phyloP scores from a whole-genome alignment of 306 rosid species.

The Senna tora region DNA sequence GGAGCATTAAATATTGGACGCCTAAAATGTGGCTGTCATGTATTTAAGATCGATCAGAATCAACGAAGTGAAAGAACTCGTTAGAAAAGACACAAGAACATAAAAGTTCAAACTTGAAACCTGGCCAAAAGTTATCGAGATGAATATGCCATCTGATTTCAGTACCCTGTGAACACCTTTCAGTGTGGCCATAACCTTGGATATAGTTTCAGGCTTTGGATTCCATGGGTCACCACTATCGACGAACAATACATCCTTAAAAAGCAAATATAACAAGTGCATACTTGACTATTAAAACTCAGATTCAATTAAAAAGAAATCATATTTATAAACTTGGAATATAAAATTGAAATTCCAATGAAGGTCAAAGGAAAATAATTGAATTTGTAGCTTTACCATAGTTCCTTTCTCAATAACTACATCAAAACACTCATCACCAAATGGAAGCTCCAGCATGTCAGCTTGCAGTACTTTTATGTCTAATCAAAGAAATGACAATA shows the following conservation, averaged over 20 bases:
- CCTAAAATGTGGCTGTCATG: conserved; percentile 87
- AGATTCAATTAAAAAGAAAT: background rate
- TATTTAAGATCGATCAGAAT: conserved; percentile 41
- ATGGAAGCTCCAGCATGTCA: conserved; percentile 95
- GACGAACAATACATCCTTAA: conserved; percentile 95
- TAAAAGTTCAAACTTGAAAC: conserved; percentile 46
- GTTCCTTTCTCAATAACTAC: conserved; percentile 96
- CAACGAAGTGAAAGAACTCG: conserved; percentile 10
- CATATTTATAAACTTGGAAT: conserved; percentile 24
- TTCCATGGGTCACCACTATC: conserved; percentile 97
- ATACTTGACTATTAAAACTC: conserved; percentile 25
- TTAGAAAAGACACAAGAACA: conserved; percentile 15
- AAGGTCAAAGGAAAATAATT: conserved; percentile 34
- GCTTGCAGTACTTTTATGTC: conserved; percentile 92
- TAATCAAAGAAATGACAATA: conserved; percentile 47
- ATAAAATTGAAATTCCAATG: conserved; percentile 32
- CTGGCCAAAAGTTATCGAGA: conserved; percentile 96
- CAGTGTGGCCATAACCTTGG: conserved; percentile 80
- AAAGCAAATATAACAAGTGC: conserved; percentile 36
- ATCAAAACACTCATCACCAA: conserved; percentile 77
- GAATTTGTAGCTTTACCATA: conserved; percentile 57
- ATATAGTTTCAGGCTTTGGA: conserved; percentile 68
- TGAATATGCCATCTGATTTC: conserved; percentile 75
- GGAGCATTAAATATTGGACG: conserved; percentile 77
- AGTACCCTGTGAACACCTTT: conserved; percentile 83